Conservation (phyloP, 2,329 filamentous ascomycete species). For the Chalaropsis ovoidea region DNA sequence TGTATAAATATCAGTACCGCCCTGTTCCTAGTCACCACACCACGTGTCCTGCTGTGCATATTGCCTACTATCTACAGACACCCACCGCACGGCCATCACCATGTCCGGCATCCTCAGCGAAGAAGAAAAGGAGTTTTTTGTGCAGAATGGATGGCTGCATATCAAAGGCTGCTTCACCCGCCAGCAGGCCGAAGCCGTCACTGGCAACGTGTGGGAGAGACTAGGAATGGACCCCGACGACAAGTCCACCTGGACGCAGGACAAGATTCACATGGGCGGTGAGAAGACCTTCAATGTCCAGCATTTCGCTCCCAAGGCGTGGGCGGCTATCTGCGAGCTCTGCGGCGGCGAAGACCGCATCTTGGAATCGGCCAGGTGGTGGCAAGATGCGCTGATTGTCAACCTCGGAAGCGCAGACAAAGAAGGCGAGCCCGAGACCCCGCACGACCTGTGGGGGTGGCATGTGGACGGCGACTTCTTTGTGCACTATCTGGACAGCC, state of each 20-base stretch:
- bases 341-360: conserved; percentile 53
- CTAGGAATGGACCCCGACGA: conserved; percentile 55
- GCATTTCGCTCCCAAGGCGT: conserved; percentile 53
- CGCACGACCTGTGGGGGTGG: conserved; percentile 48
- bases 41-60: neutral
- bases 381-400: conserved; percentile 59
- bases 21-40: neutral
- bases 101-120: conserved; percentile 31
- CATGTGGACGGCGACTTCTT: conserved; percentile 66
- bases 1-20: neutral
- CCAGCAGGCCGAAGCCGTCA: conserved; percentile 33
- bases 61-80: neutral
- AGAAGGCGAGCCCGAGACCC: conserved; percentile 41
- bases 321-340: conserved; percentile 56
- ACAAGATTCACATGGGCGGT: conserved; percentile 54
- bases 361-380: conserved; percentile 40
- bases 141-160: conserved; percentile 35
- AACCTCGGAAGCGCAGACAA: conserved; percentile 51
- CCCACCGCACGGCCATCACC: neutral
- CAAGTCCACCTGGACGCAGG: conserved; percentile 53
- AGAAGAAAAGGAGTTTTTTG: conserved; percentile 37
- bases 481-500: conserved; percentile 59
- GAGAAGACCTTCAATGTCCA: conserved; percentile 46
- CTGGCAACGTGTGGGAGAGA: conserved; percentile 48
- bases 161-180: conserved; percentile 33